Evolutionary conservation across 2,329 filamentous ascomycete genomes (phyloP).

Genomic region (Mycogone perniciosa): DNA sequence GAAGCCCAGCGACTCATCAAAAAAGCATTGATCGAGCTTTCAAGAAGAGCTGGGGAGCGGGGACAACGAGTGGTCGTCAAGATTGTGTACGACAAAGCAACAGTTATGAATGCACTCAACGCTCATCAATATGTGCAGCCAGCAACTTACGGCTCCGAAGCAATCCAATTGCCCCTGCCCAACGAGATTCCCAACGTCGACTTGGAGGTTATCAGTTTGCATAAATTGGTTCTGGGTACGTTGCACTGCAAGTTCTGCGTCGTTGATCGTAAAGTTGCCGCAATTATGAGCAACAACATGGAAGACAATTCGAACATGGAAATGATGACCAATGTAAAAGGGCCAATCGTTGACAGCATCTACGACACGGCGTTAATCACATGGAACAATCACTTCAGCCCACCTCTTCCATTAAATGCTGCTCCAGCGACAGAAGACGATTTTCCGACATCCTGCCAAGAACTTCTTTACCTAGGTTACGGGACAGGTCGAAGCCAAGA

Average conservation of each 20-base stretch:
- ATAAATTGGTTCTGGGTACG: constrained; percentile 63
- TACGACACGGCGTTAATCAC: constrained; percentile 70
- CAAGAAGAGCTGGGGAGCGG: constrained; percentile 53
- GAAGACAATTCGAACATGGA: constrained; percentile 74
- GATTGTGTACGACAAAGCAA: constrained; percentile 68
- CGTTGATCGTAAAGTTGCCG: constrained; percentile 63
- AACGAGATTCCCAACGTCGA: constrained; percentile 66
- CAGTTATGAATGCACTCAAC: constrained; percentile 56
- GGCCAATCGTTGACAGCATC: constrained; percentile 67
- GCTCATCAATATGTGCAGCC: constrained; percentile 56
- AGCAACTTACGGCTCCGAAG: constrained; percentile 50
- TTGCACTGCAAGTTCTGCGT: constrained; percentile 75
- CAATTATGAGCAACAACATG: constrained; percentile 74
- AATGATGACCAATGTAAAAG: constrained; percentile 73
- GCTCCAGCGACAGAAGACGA: constrained; percentile 4
- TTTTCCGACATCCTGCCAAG: neutral
- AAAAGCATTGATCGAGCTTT: constrained; percentile 63
- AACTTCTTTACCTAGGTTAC: neutral
- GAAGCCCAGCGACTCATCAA: constrained; percentile 61
- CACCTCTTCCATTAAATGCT: constrained; percentile 11
- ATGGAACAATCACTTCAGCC: constrained; percentile 55
- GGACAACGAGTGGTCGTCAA: constrained; percentile 59
- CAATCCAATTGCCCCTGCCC: constrained; percentile 54
- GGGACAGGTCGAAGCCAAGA: neutral
- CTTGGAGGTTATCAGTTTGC: constrained; percentile 67